These are phyloP conservation scores for Wallacemonas rigidus DNA, from an alignment of 208 protist species.

Conservation along the genomic window DNA sequence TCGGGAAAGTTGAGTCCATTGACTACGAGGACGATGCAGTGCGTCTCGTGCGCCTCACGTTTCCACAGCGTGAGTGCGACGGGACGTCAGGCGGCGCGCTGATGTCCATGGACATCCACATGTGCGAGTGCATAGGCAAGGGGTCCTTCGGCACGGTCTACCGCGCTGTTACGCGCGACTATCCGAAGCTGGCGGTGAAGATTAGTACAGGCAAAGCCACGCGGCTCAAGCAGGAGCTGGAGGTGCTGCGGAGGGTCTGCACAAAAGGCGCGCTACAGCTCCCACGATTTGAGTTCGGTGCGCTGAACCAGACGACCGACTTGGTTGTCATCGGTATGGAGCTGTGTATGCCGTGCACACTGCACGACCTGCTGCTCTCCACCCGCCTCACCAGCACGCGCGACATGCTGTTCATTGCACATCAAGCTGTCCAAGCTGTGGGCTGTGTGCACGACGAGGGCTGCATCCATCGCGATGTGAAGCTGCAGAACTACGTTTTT, in stretches of 20 bases:
- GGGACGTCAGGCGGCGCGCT: constrained; percentile 24
- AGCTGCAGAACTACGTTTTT: constrained; percentile 93
- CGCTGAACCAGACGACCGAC: constrained; percentile 74
- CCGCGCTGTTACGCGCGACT: constrained; percentile 65
- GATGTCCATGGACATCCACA: constrained; percentile 45
- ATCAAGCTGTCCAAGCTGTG: constrained; percentile 88
- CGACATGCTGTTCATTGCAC: constrained; percentile 90
- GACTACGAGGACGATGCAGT: constrained; percentile 76
- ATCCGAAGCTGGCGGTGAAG: constrained; percentile 80
- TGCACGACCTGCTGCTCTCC: constrained; percentile 85
- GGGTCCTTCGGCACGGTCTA: constrained; percentile 91
- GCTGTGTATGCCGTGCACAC: constrained; percentile 83
- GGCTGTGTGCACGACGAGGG: constrained; percentile 88
- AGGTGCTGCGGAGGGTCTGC: constrained; percentile 82
- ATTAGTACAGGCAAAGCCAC: constrained; percentile 81
- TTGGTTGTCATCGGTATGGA: constrained; percentile 90
- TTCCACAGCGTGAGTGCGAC: constrained; percentile 46
- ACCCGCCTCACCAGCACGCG: constrained; percentile 79
- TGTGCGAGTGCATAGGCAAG: constrained; percentile 83
- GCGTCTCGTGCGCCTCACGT: constrained; percentile 62
- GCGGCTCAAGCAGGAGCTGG: constrained; percentile 78
- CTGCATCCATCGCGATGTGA: constrained; percentile 92
- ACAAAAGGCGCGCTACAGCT: constrained; percentile 82
- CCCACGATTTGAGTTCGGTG: constrained; percentile 89
- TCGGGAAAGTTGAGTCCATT: constrained; percentile 79